Evolutionary conservation across 1,284 basidiomycete species (phyloP), one percentile per base, ranked within the genome.

Genomic region (Ustilago shanxiensis): DNA sequence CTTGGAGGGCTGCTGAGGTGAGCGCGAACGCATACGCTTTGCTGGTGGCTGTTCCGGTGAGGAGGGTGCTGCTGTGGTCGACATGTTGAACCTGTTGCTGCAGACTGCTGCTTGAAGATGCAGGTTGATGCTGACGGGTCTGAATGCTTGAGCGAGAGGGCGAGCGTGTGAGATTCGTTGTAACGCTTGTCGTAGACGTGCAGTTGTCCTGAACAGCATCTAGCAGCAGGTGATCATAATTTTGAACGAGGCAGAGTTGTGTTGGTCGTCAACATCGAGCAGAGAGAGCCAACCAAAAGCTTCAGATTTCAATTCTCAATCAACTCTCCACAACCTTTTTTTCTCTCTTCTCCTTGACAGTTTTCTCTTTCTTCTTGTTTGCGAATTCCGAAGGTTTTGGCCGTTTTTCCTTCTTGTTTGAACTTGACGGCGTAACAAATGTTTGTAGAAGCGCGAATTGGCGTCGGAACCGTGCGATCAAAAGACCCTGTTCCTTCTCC

Each of bases 21-120:
- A 71, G 45, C 58, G 57, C 3, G 73, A 65, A 44, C 73, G 73
- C 49, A 64, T 51, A 18, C 73, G 68, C 55, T 76, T 76, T 7
- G 68, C 65, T 24, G 68, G 68, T 50, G 71, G 71, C 24, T 60
- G 61, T 50, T 65, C 65, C 2, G 72, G 72, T 18, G 72, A 71
- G 37, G 51, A 51, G 3, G 66, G 66, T 13, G 54, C 44, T 18
- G 54, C 44, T 22, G 60, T 31, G 9, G 57, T 55, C 16, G 66
- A 58, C 65, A 68, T 73, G 31, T 5, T 58, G 47, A 26, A 13
- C 24, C 5, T 31, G 5, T 33, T 33, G 6, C 8, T 37, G 22
- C 39, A 29, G 4, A n/a, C 22, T 39, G 39, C 18, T 22, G 1
- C 13, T 6, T 14, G 8, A 22, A 20, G 5, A 20, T n/a, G 22